Evolutionary conservation across 2,329 filamentous ascomycete genomes (phyloP).

Genomic region (Penicillium crustosum): DNA sequence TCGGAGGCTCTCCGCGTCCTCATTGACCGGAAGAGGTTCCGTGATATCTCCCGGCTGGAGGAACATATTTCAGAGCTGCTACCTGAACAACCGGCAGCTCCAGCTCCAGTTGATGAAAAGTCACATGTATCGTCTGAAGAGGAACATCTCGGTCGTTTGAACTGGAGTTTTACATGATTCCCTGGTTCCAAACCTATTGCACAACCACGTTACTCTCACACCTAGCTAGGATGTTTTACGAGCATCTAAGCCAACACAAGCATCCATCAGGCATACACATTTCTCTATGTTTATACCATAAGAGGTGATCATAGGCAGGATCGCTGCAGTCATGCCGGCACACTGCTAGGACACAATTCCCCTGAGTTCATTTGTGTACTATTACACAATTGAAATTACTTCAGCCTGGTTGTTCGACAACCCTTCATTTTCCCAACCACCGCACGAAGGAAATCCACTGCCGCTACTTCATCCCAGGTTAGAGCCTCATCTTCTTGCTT

Average conservation of each 20-base stretch:
- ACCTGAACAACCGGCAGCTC: constrained; percentile 22
- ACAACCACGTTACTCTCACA: background rate
- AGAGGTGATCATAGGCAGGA: background rate
- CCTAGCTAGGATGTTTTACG: background rate
- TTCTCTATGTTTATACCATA: background rate
- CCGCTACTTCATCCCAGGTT: background rate
- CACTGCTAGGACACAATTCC: background rate
- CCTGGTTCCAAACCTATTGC: background rate
- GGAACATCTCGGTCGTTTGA: constrained; percentile 1
- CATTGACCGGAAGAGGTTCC: constrained; percentile 32
- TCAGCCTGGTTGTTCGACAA: background rate
- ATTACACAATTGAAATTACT: background rate
- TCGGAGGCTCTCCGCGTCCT: constrained; percentile 42
- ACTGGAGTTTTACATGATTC: constrained; percentile 7
- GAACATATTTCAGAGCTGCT: constrained; percentile 34
- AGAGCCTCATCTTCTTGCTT: background rate
- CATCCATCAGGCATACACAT: background rate
- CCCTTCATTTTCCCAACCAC: background rate
- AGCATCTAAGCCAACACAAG: background rate
- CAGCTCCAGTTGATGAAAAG: constrained; percentile 13
- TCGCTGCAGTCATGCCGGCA: background rate
- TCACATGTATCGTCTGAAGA: constrained; percentile 2
- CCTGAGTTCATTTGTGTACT: background rate
- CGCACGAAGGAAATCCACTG: background rate
- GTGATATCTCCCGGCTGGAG: constrained; percentile 33